Evolutionary conservation across 2,329 filamentous ascomycete genomes (phyloP), one percentile per base, ranked within the genome.

Genomic region (Dothideomycetes sp.): DNA sequence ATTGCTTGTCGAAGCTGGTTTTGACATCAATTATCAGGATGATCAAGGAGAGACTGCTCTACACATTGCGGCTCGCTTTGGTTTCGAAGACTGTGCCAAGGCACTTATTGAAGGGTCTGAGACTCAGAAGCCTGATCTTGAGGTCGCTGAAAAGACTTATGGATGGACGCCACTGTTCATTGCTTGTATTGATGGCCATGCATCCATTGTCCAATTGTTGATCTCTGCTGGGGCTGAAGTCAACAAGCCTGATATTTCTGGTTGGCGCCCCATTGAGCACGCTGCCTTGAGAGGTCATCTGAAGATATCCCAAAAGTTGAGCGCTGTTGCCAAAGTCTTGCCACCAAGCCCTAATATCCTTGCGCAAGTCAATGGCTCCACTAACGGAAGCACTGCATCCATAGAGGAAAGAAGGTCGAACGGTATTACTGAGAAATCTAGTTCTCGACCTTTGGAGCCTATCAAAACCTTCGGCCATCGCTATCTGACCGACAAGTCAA

Each of bases 101-200:
- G 77, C 85, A 16, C 66, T 98, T 16, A 60, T 96, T 3, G 69
- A 79, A 12, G 84, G 84, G 2, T 80, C 75, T 1, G 62, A 69
- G 4, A 68, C 74, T 32, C 84, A 91, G 49, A 85, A 80, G 53
- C 79, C 80, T 1, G 66, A 95, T 45, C 65, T 87, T 1, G 82
- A 94, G 51, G 64, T 93, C 27, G 64, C 73, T 0, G 91, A 98
- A 55, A 83, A 81, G 39, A 81, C 82, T 0, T 96, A 93, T 55
- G 78, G 81, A 3, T 98, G 91, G 89, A 95, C 91, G 1, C 85
- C 91, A n/a, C 68, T 98, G 10, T 91, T 94, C 54, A 82, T 94
- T 47, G 85, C 89, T 8, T 84, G 83, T 39, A 89, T 96, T 2
- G 88, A 98, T 53, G 89, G 89, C 0, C 81, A 87, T 47, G 60